These are phyloP conservation scores for Naematelia aurantialba DNA, from an alignment of 768 basidiomycete species.

Conservation along the genomic window DNA sequence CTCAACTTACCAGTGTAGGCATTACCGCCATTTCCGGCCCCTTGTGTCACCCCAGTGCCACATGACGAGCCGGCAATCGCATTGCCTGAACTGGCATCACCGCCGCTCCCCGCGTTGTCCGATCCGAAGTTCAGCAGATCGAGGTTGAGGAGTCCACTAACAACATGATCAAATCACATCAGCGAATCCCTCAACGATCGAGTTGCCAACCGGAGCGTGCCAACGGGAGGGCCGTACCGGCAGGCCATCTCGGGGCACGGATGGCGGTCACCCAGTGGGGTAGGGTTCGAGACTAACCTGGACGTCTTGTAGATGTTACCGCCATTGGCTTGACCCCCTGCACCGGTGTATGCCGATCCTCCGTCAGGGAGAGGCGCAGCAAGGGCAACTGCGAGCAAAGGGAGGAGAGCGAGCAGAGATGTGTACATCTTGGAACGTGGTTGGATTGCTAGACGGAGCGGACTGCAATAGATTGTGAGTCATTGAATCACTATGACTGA, in stretches of 20 bases:
- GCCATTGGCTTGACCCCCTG: constrained; percentile 32
- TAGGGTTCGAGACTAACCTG: no score
- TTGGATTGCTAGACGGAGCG: no score
- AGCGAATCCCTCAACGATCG: background rate
- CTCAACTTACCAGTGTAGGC: constrained; percentile 20
- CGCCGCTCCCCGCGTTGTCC: constrained; percentile 37
- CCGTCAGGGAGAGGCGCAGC: constrained; percentile 10
- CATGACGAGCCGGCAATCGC: constrained; percentile 35
- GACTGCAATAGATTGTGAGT: no score
- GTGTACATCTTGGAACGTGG: no score
- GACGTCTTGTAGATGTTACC: constrained; percentile 23
- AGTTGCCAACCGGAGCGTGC: no score
- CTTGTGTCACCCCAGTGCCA: no score
- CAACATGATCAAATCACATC: background rate
- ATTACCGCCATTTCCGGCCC: constrained; percentile 19
- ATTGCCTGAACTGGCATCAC: constrained; percentile 33
- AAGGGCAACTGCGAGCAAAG: background rate
- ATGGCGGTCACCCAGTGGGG: background rate
- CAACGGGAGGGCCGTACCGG: background rate
- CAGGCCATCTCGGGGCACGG: constrained; percentile 1
- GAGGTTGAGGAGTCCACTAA: constrained; percentile 33
- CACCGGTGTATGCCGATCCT: constrained; percentile 34
- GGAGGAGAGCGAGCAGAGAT: no score
- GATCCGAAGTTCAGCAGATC: constrained; percentile 39
- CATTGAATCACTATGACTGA: no score